phyloP scores from a whole-genome alignment of 2,329 filamentous ascomycete species.

The Xylaria sp. region DNA sequence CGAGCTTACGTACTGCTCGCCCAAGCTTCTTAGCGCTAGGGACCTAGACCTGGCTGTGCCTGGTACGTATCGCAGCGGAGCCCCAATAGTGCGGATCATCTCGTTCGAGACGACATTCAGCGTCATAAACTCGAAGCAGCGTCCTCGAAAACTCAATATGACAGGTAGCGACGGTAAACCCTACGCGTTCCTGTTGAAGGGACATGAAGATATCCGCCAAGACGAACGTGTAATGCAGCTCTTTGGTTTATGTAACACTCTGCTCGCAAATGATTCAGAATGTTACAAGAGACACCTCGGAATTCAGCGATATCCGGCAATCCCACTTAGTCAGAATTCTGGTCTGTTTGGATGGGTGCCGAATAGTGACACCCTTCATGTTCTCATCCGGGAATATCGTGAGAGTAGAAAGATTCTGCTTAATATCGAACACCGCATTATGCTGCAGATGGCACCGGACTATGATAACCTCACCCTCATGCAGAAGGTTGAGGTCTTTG shows the following conservation, averaged over 20 bases:
- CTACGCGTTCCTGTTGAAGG: constrained; percentile 93
- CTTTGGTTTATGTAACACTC: constrained; percentile 96
- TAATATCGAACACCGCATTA: constrained; percentile 99
- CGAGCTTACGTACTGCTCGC: constrained; percentile 96
- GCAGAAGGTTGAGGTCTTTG: constrained; percentile 99
- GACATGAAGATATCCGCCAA: constrained; percentile 99
- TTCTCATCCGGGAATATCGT: constrained; percentile 95
- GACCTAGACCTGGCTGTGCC: constrained; percentile 95
- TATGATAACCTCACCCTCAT: constrained; percentile 98
- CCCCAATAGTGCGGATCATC: constrained; percentile 82
- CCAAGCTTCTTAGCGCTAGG: constrained; percentile 84
- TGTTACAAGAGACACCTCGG: constrained; percentile 97
- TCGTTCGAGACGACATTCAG: constrained; percentile 90
- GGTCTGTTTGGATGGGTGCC: constrained; percentile 96
- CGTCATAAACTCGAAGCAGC: constrained; percentile 97
- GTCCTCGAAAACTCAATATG: constrained; percentile 87
- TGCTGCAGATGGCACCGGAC: constrained; percentile 99
- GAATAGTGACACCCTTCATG: constrained; percentile 96
- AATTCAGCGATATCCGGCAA: constrained; percentile 96
- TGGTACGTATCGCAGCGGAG: constrained; percentile 85
- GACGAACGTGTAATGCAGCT: constrained; percentile 99
- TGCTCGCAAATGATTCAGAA: constrained; percentile 92
- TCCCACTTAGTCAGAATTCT: constrained; percentile 95
- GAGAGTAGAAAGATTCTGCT: constrained; percentile 97
- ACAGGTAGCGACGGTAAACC: constrained; percentile 87